Evolutionary conservation across 345 rosid genomes (phyloP), one percentile per base, ranked within the genome.

Genomic region (Populus pruinosa): DNA sequence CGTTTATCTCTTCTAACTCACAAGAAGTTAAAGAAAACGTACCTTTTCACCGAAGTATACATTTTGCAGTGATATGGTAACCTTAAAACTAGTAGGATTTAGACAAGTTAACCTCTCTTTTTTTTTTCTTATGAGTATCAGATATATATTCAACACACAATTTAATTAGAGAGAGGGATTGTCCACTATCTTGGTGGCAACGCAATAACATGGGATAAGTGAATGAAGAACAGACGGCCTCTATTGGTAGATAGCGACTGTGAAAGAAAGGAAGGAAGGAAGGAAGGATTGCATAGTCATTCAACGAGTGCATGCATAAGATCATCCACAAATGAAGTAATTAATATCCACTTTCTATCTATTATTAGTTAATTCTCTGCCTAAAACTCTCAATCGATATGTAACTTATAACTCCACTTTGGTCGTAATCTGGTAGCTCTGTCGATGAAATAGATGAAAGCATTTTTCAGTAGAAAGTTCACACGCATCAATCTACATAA

Each of bases 401-500:
- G 35, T 33, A 33, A 33, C 4, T 0, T 33, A 33, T 33, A 33
- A 33, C 35, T 33, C 35, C 35, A 33, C 35, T 33, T 33, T 33
- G 35, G 35, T 33, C 35, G 35, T 33, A 33, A 33, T 33, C 35
- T 33, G 35, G 35, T 3, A 4, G 35, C 17, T 5, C 16, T 17
- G 55, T 49, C 55, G 55, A 49, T 49, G 21, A 49, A 49, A 49
- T 17, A 20, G 55, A 13, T 16, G 5, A 14, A 14, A 14, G 21
- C 21, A 49, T 49, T 5, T 49, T 50, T 81, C 72, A 67, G 72
- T 85, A 20, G 27, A 16, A 62, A 55, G 12, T 82, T 5, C 71
- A 82, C 84, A 86, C 85, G 82, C 86, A 35, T 44, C 5, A 25
- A n/a, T 14, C 76, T 63, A 53, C 16, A 6, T 18, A 56, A 41